Evolutionary conservation across 345 rosid genomes (phyloP).

Genomic region (Lepidium aucheri): DNA sequence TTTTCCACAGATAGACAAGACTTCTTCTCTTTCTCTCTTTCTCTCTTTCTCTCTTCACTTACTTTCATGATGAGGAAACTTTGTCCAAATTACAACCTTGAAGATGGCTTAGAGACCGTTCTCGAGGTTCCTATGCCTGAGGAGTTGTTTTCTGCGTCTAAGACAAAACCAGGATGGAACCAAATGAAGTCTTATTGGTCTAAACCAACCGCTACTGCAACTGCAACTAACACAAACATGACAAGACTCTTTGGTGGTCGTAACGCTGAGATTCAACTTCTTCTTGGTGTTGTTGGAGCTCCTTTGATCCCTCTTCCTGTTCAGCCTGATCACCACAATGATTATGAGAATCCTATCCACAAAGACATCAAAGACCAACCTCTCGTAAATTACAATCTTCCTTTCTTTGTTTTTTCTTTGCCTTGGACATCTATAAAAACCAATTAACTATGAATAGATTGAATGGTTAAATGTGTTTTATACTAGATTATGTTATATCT

Average conservation of each 20-base stretch:
- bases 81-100: constrained; percentile 77
- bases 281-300: constrained; percentile 91
- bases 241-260: constrained; percentile 45
- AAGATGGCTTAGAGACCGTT: constrained; percentile 91
- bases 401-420: background rate
- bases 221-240: constrained; percentile 30
- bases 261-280: constrained; percentile 75
- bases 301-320: constrained; percentile 87
- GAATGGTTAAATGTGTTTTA: background rate
- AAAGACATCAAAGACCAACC: constrained; percentile 48
- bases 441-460: background rate
- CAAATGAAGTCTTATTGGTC: constrained; percentile 80
- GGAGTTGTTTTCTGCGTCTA: constrained; percentile 50
- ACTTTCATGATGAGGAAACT: constrained; percentile 57
- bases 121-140: constrained; percentile 97
- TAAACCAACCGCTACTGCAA: constrained; percentile 29
- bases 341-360: constrained; percentile 28
- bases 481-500: background rate
- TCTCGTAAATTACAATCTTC: constrained; percentile 41
- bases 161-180: constrained; percentile 51
- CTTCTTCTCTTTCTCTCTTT: too few relatives aligned
- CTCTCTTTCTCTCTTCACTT: too few relatives aligned
- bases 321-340: constrained; percentile 24
- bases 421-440: too few relatives aligned
- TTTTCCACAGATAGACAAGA: constrained; percentile 11